Base-by-base conservation (phyloP, 768 basidiomycete species). In the Mycena kentingensis region DNA sequence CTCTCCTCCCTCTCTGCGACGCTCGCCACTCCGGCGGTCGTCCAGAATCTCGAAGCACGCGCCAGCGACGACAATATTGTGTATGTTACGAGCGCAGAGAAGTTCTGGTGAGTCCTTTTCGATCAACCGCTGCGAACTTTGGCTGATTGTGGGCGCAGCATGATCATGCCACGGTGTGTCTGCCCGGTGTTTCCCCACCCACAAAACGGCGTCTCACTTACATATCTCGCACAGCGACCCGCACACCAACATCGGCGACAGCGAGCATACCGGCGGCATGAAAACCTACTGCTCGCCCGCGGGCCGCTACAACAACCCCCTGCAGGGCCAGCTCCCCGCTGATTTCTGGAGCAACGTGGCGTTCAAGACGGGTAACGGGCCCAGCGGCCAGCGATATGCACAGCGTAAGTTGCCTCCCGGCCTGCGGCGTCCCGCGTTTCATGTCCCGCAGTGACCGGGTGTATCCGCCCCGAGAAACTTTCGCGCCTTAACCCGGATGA, bases 201-300 rank as follows among this genome's bases (percentile, higher is more conserved):
- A n/a, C n/a, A n/a, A n/a, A n/a, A n/a, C n/a, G n/a, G n/a, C n/a
- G n/a, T 18, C 4, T 31, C 34, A 25, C 46, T 57, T 48, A 38
- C 52, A 58, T 46, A 64, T 56, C 18, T 46, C 55, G 51, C 59
- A 44, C 29, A 78, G 79, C 25, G 62, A 74, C 47, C 64, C 74
- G 1, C 71, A 81, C 59, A 84, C 80, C 13, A 70, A 81, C 53
- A 74, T 84, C 46, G 82, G 82, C 16, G 80, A 80, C 54, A 79
- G 75, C 55, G 81, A 83, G 57, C 73, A 77, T 52, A 77, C 80
- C 0, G 80, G 80, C 16, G 80, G 81, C 3, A 81, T 74, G 66
- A 75, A 77, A 55, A 76, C 76, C 0, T 83, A 81, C 60, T 83
- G 82, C 57, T 77, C 81, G 1, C 62, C 76, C 2, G 62, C 65